Evolutionary conservation across 2,329 filamentous ascomycete species (phyloP).

Genomic region (Aspergillus luchuensis): DNA sequence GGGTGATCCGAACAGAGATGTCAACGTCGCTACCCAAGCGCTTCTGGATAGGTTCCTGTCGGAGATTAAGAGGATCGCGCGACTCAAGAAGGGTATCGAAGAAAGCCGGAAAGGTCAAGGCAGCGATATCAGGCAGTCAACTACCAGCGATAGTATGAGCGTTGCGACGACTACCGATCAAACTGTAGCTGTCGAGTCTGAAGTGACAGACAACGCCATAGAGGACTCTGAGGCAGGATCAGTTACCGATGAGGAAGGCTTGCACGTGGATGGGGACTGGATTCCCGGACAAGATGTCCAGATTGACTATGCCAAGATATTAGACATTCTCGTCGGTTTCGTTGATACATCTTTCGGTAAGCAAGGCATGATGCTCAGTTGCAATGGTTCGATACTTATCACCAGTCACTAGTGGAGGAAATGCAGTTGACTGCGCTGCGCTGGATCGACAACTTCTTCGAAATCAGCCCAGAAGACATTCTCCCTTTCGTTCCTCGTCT

Average conservation of each 20-base stretch:
- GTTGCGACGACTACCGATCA: constrained; percentile 56
- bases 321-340: constrained; percentile 88
- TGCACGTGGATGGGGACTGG: constrained; percentile 85
- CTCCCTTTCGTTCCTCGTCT: constrained; percentile 92
- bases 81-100: constrained; percentile 86
- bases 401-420: constrained; percentile 69
- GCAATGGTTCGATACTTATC: constrained; percentile 4
- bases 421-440: constrained; percentile 86
- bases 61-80: constrained; percentile 92
- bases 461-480: constrained; percentile 96
- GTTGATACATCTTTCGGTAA: constrained; percentile 77
- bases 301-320: constrained; percentile 86
- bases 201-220: constrained; percentile 58
- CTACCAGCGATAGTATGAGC: constrained; percentile 69
- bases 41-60: constrained; percentile 86
- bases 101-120: constrained; percentile 74
- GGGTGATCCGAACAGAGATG: constrained; percentile 86
- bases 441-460: constrained; percentile 95
- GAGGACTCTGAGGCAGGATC: constrained; percentile 49
- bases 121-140: constrained; percentile 69
- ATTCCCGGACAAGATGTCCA: constrained; percentile 95
- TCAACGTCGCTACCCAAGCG: constrained; percentile 88
- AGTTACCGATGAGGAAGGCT: constrained; percentile 55
- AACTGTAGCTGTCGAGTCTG: constrained; percentile 39
- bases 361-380: neutral